Conservation (phyloP, 2,329 filamentous ascomycete genomes). For the Paecilomyces sp. region DNA sequence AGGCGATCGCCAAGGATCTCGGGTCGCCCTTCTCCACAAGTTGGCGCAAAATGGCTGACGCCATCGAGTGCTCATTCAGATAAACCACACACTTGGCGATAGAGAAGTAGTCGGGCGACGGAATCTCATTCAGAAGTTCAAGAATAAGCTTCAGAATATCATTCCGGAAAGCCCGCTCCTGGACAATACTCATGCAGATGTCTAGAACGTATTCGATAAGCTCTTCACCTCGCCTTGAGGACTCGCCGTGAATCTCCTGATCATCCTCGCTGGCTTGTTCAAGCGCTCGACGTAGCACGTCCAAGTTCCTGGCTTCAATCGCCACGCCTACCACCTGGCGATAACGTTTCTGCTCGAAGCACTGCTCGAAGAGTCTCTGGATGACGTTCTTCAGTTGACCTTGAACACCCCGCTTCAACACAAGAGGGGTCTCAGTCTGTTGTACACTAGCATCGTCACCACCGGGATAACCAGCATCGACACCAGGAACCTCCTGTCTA, state of each 20-base stretch:
- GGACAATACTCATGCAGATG: constrained; percentile 96
- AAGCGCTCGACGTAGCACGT: constrained; percentile 79
- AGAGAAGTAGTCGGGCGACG: constrained; percentile 91
- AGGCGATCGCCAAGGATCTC: constrained; percentile 75
- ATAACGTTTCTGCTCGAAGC: constrained; percentile 78
- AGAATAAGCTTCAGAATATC: constrained; percentile 85
- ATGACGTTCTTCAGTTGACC: constrained; percentile 76
- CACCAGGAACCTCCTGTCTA: constrained; percentile 59
- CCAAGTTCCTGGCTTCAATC: constrained; percentile 86
- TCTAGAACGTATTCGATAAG: constrained; percentile 93
- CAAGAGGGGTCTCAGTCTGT: constrained; percentile 53
- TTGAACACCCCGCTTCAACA: constrained; percentile 67
- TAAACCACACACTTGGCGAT: constrained; percentile 98
- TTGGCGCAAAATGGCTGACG: constrained; percentile 74
- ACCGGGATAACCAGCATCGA: constrained; percentile 49
- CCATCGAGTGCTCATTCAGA: constrained; percentile 83
- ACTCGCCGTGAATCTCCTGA: constrained; percentile 56
- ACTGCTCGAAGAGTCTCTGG: constrained; percentile 83
- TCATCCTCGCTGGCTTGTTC: constrained; percentile 82
- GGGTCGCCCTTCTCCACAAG: constrained; percentile 74
- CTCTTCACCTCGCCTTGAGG: constrained; percentile 65
- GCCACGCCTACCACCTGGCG: constrained; percentile 95
- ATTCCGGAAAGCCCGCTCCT: constrained; percentile 78
- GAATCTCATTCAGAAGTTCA: constrained; percentile 89
- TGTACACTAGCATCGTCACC: constrained; percentile 50